Base-by-base conservation (phyloP, 140 eudicot genomes). In the Ambrosia hybrid region DNA sequence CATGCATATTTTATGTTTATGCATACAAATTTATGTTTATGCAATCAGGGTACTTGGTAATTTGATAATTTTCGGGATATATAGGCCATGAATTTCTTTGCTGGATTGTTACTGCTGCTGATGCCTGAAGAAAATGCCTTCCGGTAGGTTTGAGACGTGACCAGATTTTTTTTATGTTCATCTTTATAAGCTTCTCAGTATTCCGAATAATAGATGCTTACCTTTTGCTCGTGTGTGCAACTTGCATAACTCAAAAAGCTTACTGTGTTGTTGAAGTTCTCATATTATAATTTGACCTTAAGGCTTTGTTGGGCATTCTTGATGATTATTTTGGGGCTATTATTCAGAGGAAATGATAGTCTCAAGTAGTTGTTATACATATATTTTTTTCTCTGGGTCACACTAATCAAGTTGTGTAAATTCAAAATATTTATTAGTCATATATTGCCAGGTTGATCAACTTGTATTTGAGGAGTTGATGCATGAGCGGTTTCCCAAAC, bases 41-140 rank as follows among this genome's bases (percentile, higher is more conserved):
- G 46, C 8, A 41, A 41, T 41, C 46, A 41, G 46, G 9, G 46
- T 41, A 41, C 46, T 41, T 41, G 46, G 46, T 41, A 41, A 37
- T 33, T 30, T 63, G 78, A 16, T 37, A 62, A 62, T 9, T 15
- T 62, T 48, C 43, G 39, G 69, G 8, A 64, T 64, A 64, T 64
- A 15, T 48, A 95, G 97, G 99, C 99, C 51, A 95, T 95, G 99
- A 95, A 95, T 82, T 95, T 95, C 81, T 91, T 95, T 73, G 99
- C 97, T 13, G 99, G 99, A 57, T 76, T 95, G 78, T 79, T 95
- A 71, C 71, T 95, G 80, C 95, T 95, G 67, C 77, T 95, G 81
- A 95, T 95, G 99, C 97, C 99, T 2, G 99, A 95, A 83, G 99
- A 95, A 83, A 95, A 95, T 84, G 97, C 99, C 76, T 95, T 95